Base-by-base conservation (phyloP, 2,329 filamentous ascomycete species). In the Colletotrichum sp. region DNA sequence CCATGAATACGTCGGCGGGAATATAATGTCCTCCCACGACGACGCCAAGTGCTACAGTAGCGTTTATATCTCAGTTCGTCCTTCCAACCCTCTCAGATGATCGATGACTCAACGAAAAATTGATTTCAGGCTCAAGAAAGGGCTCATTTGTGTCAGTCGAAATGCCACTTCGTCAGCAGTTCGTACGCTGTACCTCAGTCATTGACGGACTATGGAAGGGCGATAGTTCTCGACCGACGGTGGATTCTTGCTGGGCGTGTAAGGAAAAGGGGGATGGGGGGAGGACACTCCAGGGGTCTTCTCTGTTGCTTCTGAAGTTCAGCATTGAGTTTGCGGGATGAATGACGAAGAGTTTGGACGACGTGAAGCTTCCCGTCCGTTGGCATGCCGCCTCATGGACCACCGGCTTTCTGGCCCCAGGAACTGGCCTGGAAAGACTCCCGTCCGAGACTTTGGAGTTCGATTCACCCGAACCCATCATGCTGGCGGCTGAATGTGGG, bases 261-360 rank as follows among this genome's bases (percentile, higher is more conserved):
- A n/a, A 26, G 52, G 52, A 8, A 57, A 26, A 26, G 8, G 24
- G 8, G 13, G 10, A 10, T 8, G 6, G 21, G 52, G 52, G 55
- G 24, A 4, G 12, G 26, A 26, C 21, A 59, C 55, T 24, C 10
- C 30, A 52, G 30, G 44, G 66, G 21, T 32, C 26, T 44, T 21
- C 30, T 75, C 30, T 24, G 16, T 49, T 39, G 36, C 30, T 12
- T 59, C 24, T 24, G 28, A 67, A 30, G 62, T 15, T 10, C 63
- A 30, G n/a, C 55, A 71, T 71, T 72, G 72, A 32, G 69, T 76
- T 72, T 72, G 39, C 26, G 30, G 32, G 18, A 30, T n/a, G 39
- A 44, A 32, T n/a, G 57, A 32, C 18, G 32, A 52, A 6, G 16
- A 32, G 55, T 68, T 72, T 72, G 69, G 72, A 75, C 55, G 72